Evolutionary conservation across 805 yeast genomes (phyloP), one percentile per base, ranked within the genome.

Genomic region (Pichia membranifaciens): DNA sequence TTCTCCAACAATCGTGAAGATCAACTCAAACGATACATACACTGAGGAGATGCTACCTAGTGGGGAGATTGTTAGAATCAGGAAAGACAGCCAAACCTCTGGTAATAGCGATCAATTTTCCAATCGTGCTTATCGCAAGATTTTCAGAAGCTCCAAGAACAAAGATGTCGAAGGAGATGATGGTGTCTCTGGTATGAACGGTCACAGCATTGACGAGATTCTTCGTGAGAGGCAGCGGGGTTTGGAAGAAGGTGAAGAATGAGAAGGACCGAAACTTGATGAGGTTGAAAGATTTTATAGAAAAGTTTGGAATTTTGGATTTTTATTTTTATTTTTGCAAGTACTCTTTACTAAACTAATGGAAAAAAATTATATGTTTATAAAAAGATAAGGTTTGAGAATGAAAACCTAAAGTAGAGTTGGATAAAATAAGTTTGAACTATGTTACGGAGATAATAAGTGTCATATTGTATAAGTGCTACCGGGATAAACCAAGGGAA

Each of bases 11-110:
- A 55, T 61, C 15, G 73, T 66, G 5, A 55, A 57, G 35, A 52
- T 58, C 16, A 64, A 59, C 1, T 54, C 70, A 0, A 54, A 68
- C 2, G 72, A 66, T 49, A 53, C 64, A 39, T 74, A 69, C 54
- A 75, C 69, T 8, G 72, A 70, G 38, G 91, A 83, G 54, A 66
- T 81, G 40, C 70, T 86, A 48, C 95, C 95, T 1, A 82, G 90
- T 60, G 95, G 95, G 33, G 78, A 82, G 52, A 65, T 79, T 15
- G 70, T 85, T 20, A 75, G 72, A 67, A 56, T 45, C n/a, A 46
- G 10, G 65, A 59, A 17, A 5, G 36, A 33, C 20, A 13, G 18
- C 36, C 33, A 39, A 8, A 17, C 20, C 12, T 28, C 16, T 17
- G 10, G 16, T 17, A 8, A 56, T 39, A 28, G 68, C 1, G 67